Evolutionary conservation across 2,329 filamentous ascomycete species (phyloP).

Genomic region (Pezicula neosporulosa): DNA sequence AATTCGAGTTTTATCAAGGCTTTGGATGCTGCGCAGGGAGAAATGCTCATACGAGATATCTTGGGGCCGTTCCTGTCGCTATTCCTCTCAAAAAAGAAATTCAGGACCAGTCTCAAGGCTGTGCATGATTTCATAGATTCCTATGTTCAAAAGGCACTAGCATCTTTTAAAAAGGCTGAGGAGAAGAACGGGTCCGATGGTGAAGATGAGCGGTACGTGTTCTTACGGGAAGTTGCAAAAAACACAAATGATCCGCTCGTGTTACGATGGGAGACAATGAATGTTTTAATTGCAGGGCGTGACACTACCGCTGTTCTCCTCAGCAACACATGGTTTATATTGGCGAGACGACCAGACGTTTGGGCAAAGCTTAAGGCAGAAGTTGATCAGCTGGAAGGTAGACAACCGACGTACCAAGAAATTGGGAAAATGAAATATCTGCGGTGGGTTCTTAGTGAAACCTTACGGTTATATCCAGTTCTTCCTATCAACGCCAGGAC

Average conservation of each 20-base stretch:
- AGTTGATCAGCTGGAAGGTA: conserved; percentile 10
- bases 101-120: not conserved
- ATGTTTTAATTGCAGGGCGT: conserved; percentile 30
- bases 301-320: conserved; percentile 6
- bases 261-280: conserved; percentile 22
- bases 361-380: not conserved
- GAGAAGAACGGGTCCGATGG: not conserved
- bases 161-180: conserved; percentile 5
- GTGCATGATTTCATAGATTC: not conserved
- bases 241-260: conserved; percentile 27
- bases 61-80: not conserved
- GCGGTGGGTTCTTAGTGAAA: conserved; percentile 18
- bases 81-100: not conserved
- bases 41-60: not conserved
- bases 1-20: not conserved
- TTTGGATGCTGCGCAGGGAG: not conserved
- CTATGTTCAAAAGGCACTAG: not conserved
- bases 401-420: conserved; percentile 49
- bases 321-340: conserved; percentile 1
- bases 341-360: not conserved
- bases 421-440: conserved; percentile 35
- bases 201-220: not conserved
- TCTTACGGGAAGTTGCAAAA: conserved; percentile 4
- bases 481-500: conserved; percentile 46
- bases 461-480: conserved; percentile 46